phyloP scores from a whole-genome alignment of 2,329 filamentous ascomycete genomes.

The Diplocarpon rosae region DNA sequence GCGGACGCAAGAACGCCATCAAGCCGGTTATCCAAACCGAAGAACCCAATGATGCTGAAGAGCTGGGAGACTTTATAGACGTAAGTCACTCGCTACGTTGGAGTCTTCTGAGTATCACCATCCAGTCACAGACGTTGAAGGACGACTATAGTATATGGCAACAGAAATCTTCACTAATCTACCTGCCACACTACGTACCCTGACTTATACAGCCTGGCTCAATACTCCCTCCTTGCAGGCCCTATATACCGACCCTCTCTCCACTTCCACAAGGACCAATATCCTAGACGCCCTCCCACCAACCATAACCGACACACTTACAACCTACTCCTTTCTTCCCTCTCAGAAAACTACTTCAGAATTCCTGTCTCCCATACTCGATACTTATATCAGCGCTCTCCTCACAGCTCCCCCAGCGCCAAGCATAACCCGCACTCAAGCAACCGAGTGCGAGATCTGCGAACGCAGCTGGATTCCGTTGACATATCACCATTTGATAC shows the following conservation, averaged over 20 bases:
- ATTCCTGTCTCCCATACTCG: slow-evolving; percentile 54
- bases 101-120: not conserved
- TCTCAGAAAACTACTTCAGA: slow-evolving; percentile 34
- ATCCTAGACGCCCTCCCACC: slow-evolving; percentile 42
- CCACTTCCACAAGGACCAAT: slow-evolving; percentile 28
- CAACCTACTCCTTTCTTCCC: slow-evolving; percentile 49
- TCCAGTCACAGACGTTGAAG: not conserved
- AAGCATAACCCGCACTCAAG: slow-evolving; percentile 40
- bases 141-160: slow-evolving; percentile 51
- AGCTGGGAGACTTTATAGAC: slow-evolving; percentile 63
- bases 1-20: slow-evolving; percentile 15
- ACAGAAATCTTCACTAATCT: slow-evolving; percentile 56
- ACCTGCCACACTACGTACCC: slow-evolving; percentile 45
- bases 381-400: slow-evolving; percentile 46
- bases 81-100: slow-evolving; percentile 7
- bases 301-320: slow-evolving; percentile 53
- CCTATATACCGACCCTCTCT: slow-evolving; percentile 47
- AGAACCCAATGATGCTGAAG: slow-evolving; percentile 35
- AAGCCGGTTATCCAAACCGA: slow-evolving; percentile 11
- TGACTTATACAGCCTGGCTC: slow-evolving; percentile 49
- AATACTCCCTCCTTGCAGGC: slow-evolving; percentile 38
- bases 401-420: slow-evolving; percentile 55
- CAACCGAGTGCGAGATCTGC: slow-evolving; percentile 63
- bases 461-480: slow-evolving; percentile 61
- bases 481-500: slow-evolving; percentile 80